Base-by-base conservation (phyloP, 495 filamentous ascomycete species). In the Cryomyces minteri region DNA sequence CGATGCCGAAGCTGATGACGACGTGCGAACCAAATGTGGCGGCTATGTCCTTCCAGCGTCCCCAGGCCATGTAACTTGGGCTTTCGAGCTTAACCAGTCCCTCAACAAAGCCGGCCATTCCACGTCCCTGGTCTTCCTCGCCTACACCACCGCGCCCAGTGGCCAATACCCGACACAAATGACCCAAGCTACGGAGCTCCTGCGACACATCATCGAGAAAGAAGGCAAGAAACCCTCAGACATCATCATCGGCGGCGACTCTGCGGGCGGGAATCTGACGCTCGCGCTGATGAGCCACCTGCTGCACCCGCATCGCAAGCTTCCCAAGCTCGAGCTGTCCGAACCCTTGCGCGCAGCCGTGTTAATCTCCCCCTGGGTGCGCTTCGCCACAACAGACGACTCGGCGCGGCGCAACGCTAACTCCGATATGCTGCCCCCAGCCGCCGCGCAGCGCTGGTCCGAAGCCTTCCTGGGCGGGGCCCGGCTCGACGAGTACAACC, bases 201-300 rank as follows among this genome's bases (percentile, higher is more conserved):
- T 82, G n/a, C 62, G 64, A 9, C 66, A 76, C 57, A 61, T 77
- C 39, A 55, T 79, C 40, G 54, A 64, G 5, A 57, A 52, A 5
- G 53, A 65, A 33, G 38, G 51, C 9, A 62, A 62, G 14, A 55
- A 58, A 8, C 69, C 72, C 0, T 37, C 34, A 12, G 12, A 37
- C 12, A 12, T 82, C 31, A 48, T 70, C 39, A 42, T 82, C 0
- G 71, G 59, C 29, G 78, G 78, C 8, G 77, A 82, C 56, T 79
- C 75, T 2, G 78, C 78, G 0, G 76, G 78, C 45, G 78, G 62
- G 1, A 79, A 81, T 50, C 60, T 82, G 5, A 60, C 65, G 25
- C 49, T 74, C 10, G 60, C 66, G 5, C 51, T 77, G 0, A 61
- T 81, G 7, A 62, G 70, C 5, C 78, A 82, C 48, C 58, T 80